Conservation (phyloP, 345 rosid species). For the Microthlaspi erraticum region DNA sequence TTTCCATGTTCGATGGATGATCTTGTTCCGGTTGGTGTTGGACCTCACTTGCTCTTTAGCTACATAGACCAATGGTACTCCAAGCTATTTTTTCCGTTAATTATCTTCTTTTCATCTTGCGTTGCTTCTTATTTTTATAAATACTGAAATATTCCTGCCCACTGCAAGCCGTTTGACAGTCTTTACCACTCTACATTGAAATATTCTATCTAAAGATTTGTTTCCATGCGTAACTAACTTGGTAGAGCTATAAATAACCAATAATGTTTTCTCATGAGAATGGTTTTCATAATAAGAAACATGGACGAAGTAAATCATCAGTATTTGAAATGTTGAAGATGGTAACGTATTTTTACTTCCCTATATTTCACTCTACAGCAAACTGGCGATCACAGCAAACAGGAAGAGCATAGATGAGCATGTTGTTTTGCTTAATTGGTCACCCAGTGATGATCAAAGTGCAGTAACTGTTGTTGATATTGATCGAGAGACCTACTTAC, state of each 20-base stretch:
- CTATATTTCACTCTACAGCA: slow-evolving; percentile 52
- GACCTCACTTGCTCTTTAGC: slow-evolving; percentile 77
- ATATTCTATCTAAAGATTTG: background rate
- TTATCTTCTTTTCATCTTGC: slow-evolving; percentile 9
- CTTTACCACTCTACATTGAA: slow-evolving; percentile 23
- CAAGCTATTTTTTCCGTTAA: slow-evolving; percentile 21
- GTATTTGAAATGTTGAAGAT: slow-evolving; percentile 31
- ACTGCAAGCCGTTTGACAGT: slow-evolving; percentile 27
- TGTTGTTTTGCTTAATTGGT: slow-evolving; percentile 72
- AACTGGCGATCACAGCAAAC: slow-evolving; percentile 77
- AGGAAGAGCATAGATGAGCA: slow-evolving; percentile 84
- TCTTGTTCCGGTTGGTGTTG: slow-evolving; percentile 69
- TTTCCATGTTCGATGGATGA: slow-evolving; percentile 74
- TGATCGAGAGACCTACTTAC: slow-evolving; percentile 76
- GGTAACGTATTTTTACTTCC: slow-evolving; percentile 28
- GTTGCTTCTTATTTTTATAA: no score
- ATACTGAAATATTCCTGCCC: no score
- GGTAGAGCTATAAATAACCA: slow-evolving; percentile 20
- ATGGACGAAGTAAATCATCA: slow-evolving; percentile 6
- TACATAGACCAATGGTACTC: slow-evolving; percentile 78
- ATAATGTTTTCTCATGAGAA: slow-evolving; percentile 22
- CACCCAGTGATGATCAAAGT: slow-evolving; percentile 55
- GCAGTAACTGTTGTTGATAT: slow-evolving; percentile 66
- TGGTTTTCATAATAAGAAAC: slow-evolving; percentile 1
- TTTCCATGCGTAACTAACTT: slow-evolving; percentile 9